phyloP scores from a whole-genome alignment of 2,329 filamentous ascomycete genomes.

The Calonectria hongkongensis region DNA sequence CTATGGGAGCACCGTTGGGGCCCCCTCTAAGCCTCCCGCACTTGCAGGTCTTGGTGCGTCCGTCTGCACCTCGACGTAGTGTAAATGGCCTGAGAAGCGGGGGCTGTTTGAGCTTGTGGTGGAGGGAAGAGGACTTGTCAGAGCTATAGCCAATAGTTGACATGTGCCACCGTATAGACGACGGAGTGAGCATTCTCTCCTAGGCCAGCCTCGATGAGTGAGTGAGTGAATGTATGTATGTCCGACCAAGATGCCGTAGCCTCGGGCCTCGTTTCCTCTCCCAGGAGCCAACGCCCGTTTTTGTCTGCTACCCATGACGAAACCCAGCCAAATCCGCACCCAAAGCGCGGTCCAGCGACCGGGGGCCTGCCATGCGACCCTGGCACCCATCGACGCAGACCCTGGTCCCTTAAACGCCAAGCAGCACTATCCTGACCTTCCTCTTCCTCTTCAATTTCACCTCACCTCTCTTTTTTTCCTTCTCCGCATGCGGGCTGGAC shows the following conservation, averaged over 20 bases:
- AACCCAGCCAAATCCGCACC: conserved; percentile 23
- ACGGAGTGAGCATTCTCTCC: neutral
- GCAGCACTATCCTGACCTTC: conserved; percentile 35
- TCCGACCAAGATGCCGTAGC: conserved; percentile 9
- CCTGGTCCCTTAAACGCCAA: conserved; percentile 28
- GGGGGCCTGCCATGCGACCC: conserved; percentile 28
- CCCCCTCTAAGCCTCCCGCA: neutral
- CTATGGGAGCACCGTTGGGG: conserved; percentile 18
- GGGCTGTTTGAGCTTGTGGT: conserved; percentile 23
- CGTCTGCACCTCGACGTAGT: neutral
- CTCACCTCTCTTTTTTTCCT: conserved; percentile 1
- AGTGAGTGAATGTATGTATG: neutral
- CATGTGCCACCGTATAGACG: neutral
- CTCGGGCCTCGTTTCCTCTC: conserved; percentile 32
- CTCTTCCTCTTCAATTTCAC: conserved; percentile 37
- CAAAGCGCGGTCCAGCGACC: conserved; percentile 18
- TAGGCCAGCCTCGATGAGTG: neutral
- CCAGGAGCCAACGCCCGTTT: conserved; percentile 25
- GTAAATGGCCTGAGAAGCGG: conserved; percentile 27
- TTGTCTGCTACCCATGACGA: conserved; percentile 22
- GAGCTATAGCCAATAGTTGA: conserved; percentile 23
- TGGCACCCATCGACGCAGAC: conserved; percentile 7
- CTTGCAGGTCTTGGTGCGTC: conserved; percentile 23
- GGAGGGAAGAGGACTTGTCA: conserved; percentile 22
- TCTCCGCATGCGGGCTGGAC: conserved; percentile 40